Base-by-base conservation (phyloP, 768 basidiomycete genomes). In the Jaapia argillacea region DNA sequence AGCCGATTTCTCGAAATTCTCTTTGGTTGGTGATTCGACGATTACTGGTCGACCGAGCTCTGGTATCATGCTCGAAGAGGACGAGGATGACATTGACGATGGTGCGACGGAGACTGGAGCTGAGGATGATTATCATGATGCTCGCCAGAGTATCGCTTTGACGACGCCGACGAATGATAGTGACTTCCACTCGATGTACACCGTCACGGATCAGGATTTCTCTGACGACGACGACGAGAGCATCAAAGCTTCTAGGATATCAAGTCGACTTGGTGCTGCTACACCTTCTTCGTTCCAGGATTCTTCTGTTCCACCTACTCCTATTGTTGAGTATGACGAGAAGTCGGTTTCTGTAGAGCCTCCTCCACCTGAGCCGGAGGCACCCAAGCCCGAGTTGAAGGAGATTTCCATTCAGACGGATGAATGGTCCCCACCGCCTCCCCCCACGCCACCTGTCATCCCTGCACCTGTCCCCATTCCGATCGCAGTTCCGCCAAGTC, bases 391-490 rank as follows among this genome's bases (percentile, higher is more conserved):
- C 0, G 79, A 85, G 51, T 62, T 75, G 24, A 79, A 68, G 55
- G 87, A 91, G 51, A 84, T 78, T 47, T 83, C 79, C 3, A 77
- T 81, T 25, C 87, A 91, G 64, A 90, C 87, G 1, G 88, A 91
- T 48, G 71, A 72, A 40, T 84, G 80, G 82, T 63, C 57, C 12
- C 75, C 75, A 6, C 52, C 56, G 13, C 44, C 54, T 7, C 66
- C 71, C 7, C 21, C 37, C 7, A 38, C 10, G 10, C 10, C 37
- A 7, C 62, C 68, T 4, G 45, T 59, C 5, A 45, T 55, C 14
- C 56, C 56, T 4, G 56, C 60, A 4, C 56, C 55, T 49, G 45
- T 56, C 39, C 45, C 62, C 45, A 44, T 56, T 50, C 43, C 50
- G 43, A 36, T 64, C 51, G 41, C 56, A 16, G 52, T 48, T 33